A percentile compares a stretch with the other conserved stretches of the same genome.
Evolutionary conservation across 2,329 filamentous ascomycete species (phyloP).

Genomic region (Epichloe gansuensis): DNA sequence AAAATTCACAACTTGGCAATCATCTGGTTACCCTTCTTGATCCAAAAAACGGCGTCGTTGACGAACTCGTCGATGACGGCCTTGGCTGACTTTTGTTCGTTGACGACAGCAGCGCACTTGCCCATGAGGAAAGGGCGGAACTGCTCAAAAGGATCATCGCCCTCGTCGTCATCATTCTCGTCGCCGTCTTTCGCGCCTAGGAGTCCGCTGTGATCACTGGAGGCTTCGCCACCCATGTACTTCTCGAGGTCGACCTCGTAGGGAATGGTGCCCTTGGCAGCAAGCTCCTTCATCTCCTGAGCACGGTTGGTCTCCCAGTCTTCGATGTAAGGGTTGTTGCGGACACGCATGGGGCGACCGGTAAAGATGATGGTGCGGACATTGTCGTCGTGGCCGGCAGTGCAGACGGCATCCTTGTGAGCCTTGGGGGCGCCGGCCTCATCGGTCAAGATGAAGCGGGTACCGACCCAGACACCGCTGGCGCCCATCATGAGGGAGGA

Average conservation of each 20-base stretch:
- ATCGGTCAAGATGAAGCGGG: slow-evolving; percentile 83
- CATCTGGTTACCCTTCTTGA: slow-evolving; percentile 56
- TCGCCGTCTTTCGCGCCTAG: slow-evolving; percentile 39
- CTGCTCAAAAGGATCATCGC: slow-evolving; percentile 83
- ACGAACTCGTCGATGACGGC: slow-evolving; percentile 92
- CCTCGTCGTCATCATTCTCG: slow-evolving; percentile 55
- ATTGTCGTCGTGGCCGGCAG: slow-evolving; percentile 88
- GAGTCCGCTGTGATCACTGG: slow-evolving; percentile 43
- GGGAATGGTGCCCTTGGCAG: slow-evolving; percentile 76
- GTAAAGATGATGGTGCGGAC: slow-evolving; percentile 98
- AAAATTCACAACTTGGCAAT: slow-evolving; percentile 53
- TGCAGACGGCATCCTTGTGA: slow-evolving; percentile 91
- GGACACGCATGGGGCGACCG: slow-evolving; percentile 83
- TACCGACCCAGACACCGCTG: slow-evolving; percentile 89
- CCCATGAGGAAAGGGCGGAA: slow-evolving; percentile 91
- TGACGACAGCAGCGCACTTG: slow-evolving; percentile 86
- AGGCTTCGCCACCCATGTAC: slow-evolving; percentile 50
- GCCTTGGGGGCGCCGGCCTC: slow-evolving; percentile 88
- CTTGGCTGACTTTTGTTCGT: slow-evolving; percentile 85
- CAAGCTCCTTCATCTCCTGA: slow-evolving; percentile 85
- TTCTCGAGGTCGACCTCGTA: slow-evolving; percentile 92
- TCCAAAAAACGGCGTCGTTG: slow-evolving; percentile 57
- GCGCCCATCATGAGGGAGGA: slow-evolving; percentile 89
- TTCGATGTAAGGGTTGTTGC: slow-evolving; percentile 83
- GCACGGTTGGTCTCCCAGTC: slow-evolving; percentile 93